These are phyloP conservation scores for Lolium perenne DNA, from an alignment of 176 grass and related monocot species.

Conservation along the genomic window DNA sequence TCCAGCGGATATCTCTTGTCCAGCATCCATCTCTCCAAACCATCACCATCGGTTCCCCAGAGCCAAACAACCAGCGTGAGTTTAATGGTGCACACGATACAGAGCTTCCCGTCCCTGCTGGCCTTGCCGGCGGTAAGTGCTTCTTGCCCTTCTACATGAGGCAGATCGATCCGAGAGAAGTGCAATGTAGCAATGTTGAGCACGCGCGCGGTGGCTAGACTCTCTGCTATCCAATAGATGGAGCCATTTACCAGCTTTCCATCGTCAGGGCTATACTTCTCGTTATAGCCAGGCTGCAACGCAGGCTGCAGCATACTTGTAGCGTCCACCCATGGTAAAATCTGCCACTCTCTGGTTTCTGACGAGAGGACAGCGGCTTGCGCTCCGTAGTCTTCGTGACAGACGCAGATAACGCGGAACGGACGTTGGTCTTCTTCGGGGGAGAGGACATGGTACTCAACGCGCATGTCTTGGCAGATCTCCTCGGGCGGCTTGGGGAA, in stretches of 20 bases:
- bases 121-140: not conserved
- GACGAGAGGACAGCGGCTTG: not conserved
- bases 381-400: not conserved
- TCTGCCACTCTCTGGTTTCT: slow-evolving; percentile 4
- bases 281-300: not conserved
- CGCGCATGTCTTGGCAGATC: not conserved
- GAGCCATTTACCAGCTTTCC: not conserved
- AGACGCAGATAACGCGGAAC: slow-evolving; percentile 6
- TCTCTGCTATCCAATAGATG: not conserved
- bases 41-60: not conserved
- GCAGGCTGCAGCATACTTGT: not conserved
- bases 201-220: not conserved
- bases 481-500: not conserved
- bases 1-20: not conserved
- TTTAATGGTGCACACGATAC: not conserved
- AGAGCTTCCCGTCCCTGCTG: not conserved
- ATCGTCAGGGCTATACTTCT: not conserved
- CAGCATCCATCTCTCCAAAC: not conserved
- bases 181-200: not conserved
- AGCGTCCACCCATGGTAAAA: not conserved
- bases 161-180: not conserved
- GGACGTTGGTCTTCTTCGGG: not conserved
- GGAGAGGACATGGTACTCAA: slow-evolving; percentile 16
- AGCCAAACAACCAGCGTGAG: not conserved
- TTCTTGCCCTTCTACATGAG: not conserved